phyloP scores from a whole-genome alignment of 108 stramenopile species.

The Seminavis robusta region DNA sequence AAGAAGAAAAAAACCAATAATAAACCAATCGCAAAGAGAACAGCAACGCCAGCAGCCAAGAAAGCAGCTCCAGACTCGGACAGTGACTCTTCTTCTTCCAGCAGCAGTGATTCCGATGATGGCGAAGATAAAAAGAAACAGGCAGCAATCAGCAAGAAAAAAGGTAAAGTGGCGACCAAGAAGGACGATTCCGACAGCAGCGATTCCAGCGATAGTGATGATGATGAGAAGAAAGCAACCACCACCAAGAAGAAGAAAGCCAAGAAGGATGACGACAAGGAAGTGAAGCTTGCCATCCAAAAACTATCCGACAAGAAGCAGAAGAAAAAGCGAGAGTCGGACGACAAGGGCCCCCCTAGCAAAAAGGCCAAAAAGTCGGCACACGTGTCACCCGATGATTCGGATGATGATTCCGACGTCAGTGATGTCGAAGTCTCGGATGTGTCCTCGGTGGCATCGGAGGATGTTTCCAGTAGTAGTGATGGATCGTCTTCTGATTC shows the following conservation, averaged over 20 bases:
- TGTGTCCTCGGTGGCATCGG: slow-evolving; percentile 75
- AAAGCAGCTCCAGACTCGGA: not conserved
- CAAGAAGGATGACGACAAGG: slow-evolving; percentile 27
- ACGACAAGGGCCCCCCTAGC: not conserved
- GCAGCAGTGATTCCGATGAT: too few species aligned
- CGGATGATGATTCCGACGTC: slow-evolving; percentile 64
- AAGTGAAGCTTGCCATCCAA: too few species aligned
- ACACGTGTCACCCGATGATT: slow-evolving; percentile 29
- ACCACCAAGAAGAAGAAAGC: slow-evolving; percentile 10
- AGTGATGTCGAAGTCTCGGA: slow-evolving; percentile 87
- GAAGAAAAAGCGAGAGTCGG: slow-evolving; percentile 7
- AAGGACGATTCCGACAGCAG: too few species aligned
- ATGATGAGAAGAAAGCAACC: too few species aligned
- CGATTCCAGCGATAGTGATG: too few species aligned
- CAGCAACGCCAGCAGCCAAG: not conserved
- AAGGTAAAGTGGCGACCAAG: too few species aligned
- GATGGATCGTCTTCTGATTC: slow-evolving; percentile 31
- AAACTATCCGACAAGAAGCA: too few species aligned
- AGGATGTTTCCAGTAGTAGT: slow-evolving; percentile 38
- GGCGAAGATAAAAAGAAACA: too few species aligned
- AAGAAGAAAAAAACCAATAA: not conserved
- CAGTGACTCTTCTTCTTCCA: too few species aligned
- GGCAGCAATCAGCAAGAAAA: too few species aligned
- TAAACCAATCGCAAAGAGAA: too few species aligned
- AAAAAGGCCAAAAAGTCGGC: not conserved